A percentile compares a stretch with the other conserved stretches of the same genome.
Evolutionary conservation across 2,329 filamentous ascomycete genomes (phyloP).

Genomic region (Seiridium unicorne): DNA sequence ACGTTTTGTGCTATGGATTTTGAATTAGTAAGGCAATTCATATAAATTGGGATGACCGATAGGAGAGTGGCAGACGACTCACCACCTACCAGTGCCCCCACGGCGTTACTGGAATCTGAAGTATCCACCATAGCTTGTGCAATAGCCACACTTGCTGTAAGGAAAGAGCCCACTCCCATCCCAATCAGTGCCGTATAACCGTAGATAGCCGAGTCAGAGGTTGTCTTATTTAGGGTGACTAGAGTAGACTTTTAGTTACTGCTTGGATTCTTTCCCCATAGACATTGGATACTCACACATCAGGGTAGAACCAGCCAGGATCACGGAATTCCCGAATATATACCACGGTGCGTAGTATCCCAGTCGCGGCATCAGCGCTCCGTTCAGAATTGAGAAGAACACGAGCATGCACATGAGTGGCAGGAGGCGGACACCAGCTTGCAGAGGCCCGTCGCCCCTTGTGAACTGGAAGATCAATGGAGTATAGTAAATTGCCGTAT

Average conservation of each 20-base stretch:
- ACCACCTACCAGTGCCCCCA: slow-evolving; percentile 31
- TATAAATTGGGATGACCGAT: background rate
- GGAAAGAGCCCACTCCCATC: slow-evolving; percentile 33
- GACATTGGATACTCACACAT: background rate
- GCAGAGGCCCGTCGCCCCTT: slow-evolving; percentile 33
- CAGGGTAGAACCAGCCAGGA: background rate
- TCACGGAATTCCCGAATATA: background rate
- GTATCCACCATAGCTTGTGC: slow-evolving; percentile 28
- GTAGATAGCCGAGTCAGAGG: slow-evolving; percentile 24
- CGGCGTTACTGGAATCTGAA: slow-evolving; percentile 24
- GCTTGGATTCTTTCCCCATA: no score
- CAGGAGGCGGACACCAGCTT: slow-evolving; percentile 38
- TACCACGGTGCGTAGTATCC: background rate
- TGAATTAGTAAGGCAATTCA: background rate
- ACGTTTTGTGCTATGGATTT: background rate
- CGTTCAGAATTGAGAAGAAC: slow-evolving; percentile 30
- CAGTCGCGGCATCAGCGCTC: slow-evolving; percentile 22
- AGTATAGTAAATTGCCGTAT: slow-evolving; percentile 39
- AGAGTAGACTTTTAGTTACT: no score
- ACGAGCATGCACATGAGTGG: slow-evolving; percentile 37
- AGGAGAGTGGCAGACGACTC: no score
- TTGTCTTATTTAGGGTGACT: slow-evolving; percentile 7
- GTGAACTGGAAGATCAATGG: slow-evolving; percentile 52
- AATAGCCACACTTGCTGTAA: slow-evolving; percentile 32
- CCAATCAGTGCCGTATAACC: slow-evolving; percentile 37